phyloP scores from a whole-genome alignment of 1,284 basidiomycete genomes.

The Sphaerobolus stellatus region DNA sequence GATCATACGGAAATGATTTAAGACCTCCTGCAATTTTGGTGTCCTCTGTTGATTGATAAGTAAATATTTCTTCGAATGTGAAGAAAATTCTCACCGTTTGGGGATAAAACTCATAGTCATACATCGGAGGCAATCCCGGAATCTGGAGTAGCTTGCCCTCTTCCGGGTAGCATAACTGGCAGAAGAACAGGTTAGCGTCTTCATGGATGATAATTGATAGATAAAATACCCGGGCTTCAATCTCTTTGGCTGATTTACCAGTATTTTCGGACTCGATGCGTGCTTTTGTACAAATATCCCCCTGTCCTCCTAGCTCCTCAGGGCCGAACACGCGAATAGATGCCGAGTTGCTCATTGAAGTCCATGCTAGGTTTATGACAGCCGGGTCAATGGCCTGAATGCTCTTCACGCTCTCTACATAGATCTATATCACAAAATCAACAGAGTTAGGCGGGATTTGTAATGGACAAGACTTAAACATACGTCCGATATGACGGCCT shows the following conservation, averaged over 20 bases:
- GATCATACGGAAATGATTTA: too few species aligned
- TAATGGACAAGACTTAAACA: too few species aligned
- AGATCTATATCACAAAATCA: too few species aligned
- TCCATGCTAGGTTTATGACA: neutral
- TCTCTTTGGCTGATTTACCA: neutral
- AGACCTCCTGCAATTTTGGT: too few species aligned
- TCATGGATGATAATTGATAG: neutral
- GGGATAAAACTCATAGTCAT: conserved; percentile 5
- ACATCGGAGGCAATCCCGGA: conserved; percentile 3
- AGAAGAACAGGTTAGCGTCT: neutral
- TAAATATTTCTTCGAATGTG: too few species aligned
- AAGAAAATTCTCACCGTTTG: neutral
- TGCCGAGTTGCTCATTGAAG: neutral
- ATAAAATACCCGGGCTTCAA: neutral
- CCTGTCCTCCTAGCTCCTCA: conserved; percentile 3
- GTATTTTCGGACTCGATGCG: neutral
- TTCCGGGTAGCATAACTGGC: neutral
- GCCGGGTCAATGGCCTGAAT: too few species aligned
- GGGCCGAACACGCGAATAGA: neutral
- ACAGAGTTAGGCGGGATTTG: too few species aligned
- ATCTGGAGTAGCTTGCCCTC: neutral
- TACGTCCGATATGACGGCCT: too few species aligned
- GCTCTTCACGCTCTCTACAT: too few species aligned
- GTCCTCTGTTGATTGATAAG: too few species aligned
- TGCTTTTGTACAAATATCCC: neutral